Evolutionary conservation across 805 yeast species (phyloP).

Genomic region (Candida nemodendra): DNA sequence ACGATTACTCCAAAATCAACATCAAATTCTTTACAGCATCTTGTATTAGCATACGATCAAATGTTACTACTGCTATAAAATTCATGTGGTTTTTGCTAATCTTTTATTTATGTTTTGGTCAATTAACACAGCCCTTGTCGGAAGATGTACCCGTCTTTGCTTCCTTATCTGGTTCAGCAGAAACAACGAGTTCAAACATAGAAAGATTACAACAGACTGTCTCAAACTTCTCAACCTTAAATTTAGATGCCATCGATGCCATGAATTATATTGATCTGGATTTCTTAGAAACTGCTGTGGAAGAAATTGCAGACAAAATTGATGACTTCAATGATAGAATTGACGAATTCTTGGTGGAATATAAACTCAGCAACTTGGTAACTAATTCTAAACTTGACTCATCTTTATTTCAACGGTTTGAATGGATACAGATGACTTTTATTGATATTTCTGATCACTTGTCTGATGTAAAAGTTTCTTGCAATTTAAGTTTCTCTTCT

Average conservation of each 20-base stretch:
- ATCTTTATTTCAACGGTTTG: not conserved
- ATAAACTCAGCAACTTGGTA: not conserved
- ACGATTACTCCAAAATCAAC: slow-evolving; percentile 2
- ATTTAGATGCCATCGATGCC: not conserved
- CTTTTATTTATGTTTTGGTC: slow-evolving; percentile 4
- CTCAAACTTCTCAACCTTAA: not conserved
- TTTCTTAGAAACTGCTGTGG: not conserved
- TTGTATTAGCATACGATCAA: slow-evolving; percentile 18
- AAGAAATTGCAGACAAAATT: not conserved
- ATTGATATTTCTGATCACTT: not conserved
- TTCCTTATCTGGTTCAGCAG: not conserved
- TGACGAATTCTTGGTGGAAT: not conserved
- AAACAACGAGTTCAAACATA: not conserved
- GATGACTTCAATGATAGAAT: not conserved
- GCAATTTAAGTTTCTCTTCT: not conserved
- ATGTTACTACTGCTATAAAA: slow-evolving; percentile 4
- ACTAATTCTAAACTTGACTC: not conserved
- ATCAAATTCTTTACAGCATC: slow-evolving; percentile 13
- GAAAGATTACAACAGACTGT: no score
- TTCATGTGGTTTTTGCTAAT: slow-evolving; percentile 8
- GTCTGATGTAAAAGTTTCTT: not conserved
- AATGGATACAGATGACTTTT: not conserved
- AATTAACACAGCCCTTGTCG: not conserved
- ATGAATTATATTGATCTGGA: not conserved
- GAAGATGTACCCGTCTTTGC: no score